Conservation (phyloP, 2,329 filamentous ascomycete genomes). For the Penicillium palitans region DNA sequence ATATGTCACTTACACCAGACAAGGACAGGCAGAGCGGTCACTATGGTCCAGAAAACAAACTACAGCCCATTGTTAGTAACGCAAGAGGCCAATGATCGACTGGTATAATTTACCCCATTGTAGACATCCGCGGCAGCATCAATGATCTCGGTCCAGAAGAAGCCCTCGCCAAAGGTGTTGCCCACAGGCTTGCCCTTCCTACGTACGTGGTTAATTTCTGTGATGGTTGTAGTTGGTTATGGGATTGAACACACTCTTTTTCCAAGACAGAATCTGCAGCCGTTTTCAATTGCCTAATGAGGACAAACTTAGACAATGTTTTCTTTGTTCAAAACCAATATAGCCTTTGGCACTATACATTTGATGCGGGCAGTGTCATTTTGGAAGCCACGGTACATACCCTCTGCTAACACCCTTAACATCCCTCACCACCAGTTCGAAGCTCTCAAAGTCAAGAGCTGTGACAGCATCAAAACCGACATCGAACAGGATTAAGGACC, state of each 20-base stretch:
- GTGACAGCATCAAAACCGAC: conserved; percentile 96
- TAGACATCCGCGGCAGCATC: conserved; percentile 88
- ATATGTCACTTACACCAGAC: conserved; percentile 77
- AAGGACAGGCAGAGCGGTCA: conserved; percentile 83
- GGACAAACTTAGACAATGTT: conserved; percentile 37
- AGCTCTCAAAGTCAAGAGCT: conserved; percentile 81
- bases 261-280: conserved; percentile 56
- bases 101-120: conserved; percentile 66
- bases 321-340: conserved; percentile 38
- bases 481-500: conserved; percentile 91
- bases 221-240: conserved; percentile 25
- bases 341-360: conserved; percentile 51
- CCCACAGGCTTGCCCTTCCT: conserved; percentile 75
- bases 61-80: conserved; percentile 41
- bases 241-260: conserved; percentile 65
- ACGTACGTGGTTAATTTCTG: conserved; percentile 29
- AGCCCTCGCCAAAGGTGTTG: conserved; percentile 68
- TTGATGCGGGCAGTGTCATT: conserved; percentile 60
- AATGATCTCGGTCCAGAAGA: conserved; percentile 71
- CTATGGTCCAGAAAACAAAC: conserved; percentile 94
- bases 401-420: conserved; percentile 89
- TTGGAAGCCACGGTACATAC: conserved; percentile 97
- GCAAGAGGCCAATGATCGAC: background rate
- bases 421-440: conserved; percentile 87
- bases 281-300: conserved; percentile 52